Percentiles rank a stretch among this genome's conserved stretches.
These are phyloP conservation scores for Vararia minispora DNA, from an alignment of 768 basidiomycete genomes.

Conservation along the genomic window DNA sequence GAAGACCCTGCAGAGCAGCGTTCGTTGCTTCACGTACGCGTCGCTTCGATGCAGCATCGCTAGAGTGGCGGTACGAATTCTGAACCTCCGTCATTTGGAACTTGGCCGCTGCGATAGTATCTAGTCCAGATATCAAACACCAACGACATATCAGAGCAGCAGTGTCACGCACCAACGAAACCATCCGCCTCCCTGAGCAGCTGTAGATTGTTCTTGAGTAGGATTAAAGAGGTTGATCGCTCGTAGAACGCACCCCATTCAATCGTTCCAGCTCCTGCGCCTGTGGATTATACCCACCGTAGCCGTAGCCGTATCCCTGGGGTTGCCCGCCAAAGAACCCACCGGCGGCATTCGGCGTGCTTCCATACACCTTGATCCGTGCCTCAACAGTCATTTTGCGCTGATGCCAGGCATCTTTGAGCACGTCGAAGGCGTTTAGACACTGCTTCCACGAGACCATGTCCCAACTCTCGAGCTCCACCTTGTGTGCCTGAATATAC, in stretches of 20 bases:
- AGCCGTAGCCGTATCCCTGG: slow-evolving; percentile 8
- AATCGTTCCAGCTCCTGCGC: slow-evolving; percentile 40
- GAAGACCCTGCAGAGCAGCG: slow-evolving; percentile 58
- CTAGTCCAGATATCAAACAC: slow-evolving; percentile 21
- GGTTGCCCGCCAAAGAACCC: slow-evolving; percentile 22
- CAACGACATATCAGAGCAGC: not conserved
- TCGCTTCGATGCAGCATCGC: slow-evolving; percentile 57
- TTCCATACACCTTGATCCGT: slow-evolving; percentile 32
- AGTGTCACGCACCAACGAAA: slow-evolving; percentile 34
- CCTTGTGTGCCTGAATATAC: slow-evolving; percentile 52
- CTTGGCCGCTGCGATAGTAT: slow-evolving; percentile 54
- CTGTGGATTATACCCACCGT: slow-evolving; percentile 7
- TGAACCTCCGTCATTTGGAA: slow-evolving; percentile 74
- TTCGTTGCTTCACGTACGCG: slow-evolving; percentile 74
- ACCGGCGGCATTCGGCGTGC: slow-evolving; percentile 22
- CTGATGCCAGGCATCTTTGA: slow-evolving; percentile 55
- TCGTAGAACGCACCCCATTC: slow-evolving; percentile 37
- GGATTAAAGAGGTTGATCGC: slow-evolving; percentile 12
- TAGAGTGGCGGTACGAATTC: slow-evolving; percentile 61
- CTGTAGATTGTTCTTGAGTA: slow-evolving; percentile 28
- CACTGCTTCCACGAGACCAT: slow-evolving; percentile 22
- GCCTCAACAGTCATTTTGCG: slow-evolving; percentile 46
- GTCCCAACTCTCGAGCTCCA: slow-evolving; percentile 37
- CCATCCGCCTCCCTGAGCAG: slow-evolving; percentile 44
- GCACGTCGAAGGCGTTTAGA: slow-evolving; percentile 45